phyloP scores from a whole-genome alignment of 75 land plant species.

The Sequoiadendron giganteum region DNA sequence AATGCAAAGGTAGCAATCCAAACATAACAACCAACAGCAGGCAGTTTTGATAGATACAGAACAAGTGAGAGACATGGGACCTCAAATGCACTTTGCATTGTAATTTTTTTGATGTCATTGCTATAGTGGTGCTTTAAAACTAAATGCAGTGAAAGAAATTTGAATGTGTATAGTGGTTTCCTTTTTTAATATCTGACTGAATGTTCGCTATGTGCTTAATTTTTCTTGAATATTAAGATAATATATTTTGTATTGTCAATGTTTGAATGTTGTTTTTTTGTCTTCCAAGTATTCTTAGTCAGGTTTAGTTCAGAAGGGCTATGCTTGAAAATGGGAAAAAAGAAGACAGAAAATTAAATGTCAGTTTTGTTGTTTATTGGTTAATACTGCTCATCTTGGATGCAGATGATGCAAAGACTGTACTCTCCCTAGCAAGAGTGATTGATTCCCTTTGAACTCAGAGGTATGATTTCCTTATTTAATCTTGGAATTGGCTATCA shows the following conservation, averaged over 20 bases:
- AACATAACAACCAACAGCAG: neutral
- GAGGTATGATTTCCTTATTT: neutral
- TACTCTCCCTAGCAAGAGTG: neutral
- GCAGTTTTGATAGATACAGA: neutral
- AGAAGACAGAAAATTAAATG: neutral
- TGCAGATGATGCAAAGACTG: slow-evolving; percentile 7
- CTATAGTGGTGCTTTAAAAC: neutral
- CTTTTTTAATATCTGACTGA: neutral
- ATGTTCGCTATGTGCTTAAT: neutral
- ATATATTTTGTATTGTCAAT: neutral
- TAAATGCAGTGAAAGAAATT: neutral
- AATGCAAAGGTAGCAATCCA: neutral
- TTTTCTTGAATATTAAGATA: neutral
- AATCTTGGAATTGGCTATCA: neutral
- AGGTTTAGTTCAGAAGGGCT: neutral
- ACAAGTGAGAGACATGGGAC: neutral
- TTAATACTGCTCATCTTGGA: neutral
- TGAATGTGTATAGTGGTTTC: neutral
- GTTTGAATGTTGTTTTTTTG: neutral
- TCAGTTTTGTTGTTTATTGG: neutral
- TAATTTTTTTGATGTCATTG: neutral
- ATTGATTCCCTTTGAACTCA: neutral
- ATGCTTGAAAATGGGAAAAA: neutral
- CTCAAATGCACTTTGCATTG: neutral
- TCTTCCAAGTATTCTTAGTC: neutral